A percentile compares a stretch with the other conserved stretches of the same genome.
Conservation (phyloP, 257 asterid genomes). For the Penstemon davidsonii region DNA sequence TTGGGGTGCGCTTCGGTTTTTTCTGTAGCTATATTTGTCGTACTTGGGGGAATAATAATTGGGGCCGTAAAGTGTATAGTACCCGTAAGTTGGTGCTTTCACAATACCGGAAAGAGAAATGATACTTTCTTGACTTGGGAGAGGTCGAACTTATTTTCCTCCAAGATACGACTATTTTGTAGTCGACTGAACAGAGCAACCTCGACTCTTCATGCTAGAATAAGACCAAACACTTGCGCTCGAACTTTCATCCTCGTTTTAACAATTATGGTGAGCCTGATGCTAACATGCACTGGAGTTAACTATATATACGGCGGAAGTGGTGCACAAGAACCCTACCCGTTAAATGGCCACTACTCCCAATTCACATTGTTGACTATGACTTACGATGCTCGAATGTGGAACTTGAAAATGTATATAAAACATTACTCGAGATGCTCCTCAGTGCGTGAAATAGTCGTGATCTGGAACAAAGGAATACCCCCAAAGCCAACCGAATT, state of each 20-base stretch:
- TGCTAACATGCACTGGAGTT: slow-evolving; percentile 60
- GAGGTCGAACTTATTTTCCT: slow-evolving; percentile 52
- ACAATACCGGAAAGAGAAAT: slow-evolving; percentile 74
- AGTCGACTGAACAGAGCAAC: slow-evolving; percentile 71
- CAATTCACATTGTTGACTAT: slow-evolving; percentile 85
- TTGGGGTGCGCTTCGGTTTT: slow-evolving; percentile 60
- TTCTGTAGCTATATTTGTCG: slow-evolving; percentile 50
- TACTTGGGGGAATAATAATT: slow-evolving; percentile 67
- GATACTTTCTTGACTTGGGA: slow-evolving; percentile 64
- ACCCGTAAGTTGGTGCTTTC: slow-evolving; percentile 94
- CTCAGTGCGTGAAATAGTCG: slow-evolving; percentile 94
- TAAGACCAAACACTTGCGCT: slow-evolving; percentile 53
- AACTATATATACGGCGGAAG: slow-evolving; percentile 70
- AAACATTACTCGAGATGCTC: slow-evolving; percentile 92
- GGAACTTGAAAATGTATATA: slow-evolving; percentile 86
- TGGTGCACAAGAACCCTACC: slow-evolving; percentile 88
- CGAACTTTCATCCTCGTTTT: slow-evolving; percentile 50
- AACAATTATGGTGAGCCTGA: slow-evolving; percentile 32
- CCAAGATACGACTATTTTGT: slow-evolving; percentile 60
- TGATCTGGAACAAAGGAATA: slow-evolving; percentile 90
- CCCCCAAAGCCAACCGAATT: slow-evolving; percentile 64
- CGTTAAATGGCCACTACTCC: slow-evolving; percentile 63
- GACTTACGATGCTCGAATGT: slow-evolving; percentile 93
- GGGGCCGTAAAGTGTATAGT: slow-evolving; percentile 74
- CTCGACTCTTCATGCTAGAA: slow-evolving; percentile 53